Percentiles rank a stretch among this genome's conserved stretches.
phyloP scores from a whole-genome alignment of 768 basidiomycete genomes.

The Suillus spraguei region DNA sequence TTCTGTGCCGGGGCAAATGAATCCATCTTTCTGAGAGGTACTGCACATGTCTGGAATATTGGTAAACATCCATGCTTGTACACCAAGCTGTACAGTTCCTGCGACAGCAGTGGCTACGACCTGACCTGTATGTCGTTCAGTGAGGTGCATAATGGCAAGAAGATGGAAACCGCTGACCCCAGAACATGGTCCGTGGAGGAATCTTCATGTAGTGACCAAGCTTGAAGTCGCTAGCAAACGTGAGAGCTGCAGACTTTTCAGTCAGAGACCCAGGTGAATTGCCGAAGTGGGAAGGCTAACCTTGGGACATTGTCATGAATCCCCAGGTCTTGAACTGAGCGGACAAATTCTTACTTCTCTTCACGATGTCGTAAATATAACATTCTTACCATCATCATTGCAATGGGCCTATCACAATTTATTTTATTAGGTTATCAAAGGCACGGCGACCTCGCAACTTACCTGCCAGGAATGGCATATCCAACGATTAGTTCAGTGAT shows the following conservation, averaged over 20 bases:
- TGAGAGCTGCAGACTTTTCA: constrained; percentile 42
- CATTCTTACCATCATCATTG: constrained; percentile 64
- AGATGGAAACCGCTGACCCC: constrained; percentile 13
- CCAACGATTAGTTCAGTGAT: constrained; percentile 77
- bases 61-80: constrained; percentile 47
- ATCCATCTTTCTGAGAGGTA: constrained; percentile 55
- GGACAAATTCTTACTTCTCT: constrained; percentile 17
- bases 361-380: background rate
- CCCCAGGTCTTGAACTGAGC: constrained; percentile 65
- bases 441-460: background rate
- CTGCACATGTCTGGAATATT: constrained; percentile 46
- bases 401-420: constrained; percentile 48
- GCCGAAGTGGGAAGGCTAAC: constrained; percentile 22
- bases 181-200: constrained; percentile 34
- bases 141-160: background rate
- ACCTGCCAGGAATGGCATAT: constrained; percentile 49
- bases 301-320: constrained; percentile 66
- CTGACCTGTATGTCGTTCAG: constrained; percentile 32
- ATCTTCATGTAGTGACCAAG: constrained; percentile 34
- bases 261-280: constrained; percentile 57
- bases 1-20: constrained; percentile 69
- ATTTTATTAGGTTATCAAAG: background rate
- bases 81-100: constrained; percentile 44
- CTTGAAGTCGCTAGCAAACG: constrained; percentile 39
- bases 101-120: constrained; percentile 41